Percentiles rank a stretch among this genome's conserved stretches.
These are phyloP conservation scores for Gossypium turneri DNA, from an alignment of 345 rosid genomes.

Conservation along the genomic window DNA sequence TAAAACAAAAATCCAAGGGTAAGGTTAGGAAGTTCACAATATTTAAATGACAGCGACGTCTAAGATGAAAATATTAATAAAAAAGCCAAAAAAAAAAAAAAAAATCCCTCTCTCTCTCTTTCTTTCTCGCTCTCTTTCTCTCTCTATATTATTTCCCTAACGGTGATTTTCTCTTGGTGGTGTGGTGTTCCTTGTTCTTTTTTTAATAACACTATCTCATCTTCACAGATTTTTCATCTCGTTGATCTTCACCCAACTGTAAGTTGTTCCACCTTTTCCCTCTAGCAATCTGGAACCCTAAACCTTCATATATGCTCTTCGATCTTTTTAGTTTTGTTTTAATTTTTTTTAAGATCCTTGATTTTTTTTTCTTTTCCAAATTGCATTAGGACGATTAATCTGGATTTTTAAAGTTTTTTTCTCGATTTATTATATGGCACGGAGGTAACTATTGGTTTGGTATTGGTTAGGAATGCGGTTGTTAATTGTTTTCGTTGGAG, in stretches of 20 bases:
- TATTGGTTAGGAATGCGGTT: constrained; percentile 8
- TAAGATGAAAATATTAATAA: background rate
- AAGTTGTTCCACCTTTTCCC: constrained; percentile 19
- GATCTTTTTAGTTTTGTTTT: constrained; percentile 4
- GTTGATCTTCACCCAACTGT: constrained; percentile 34
- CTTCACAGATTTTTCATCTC: constrained; percentile 33
- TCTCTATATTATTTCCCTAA: constrained; percentile 2
- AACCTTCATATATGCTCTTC: constrained; percentile 13
- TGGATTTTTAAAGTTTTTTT: background rate
- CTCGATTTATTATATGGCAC: background rate
- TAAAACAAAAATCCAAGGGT: constrained; percentile 18
- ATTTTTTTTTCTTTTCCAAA: constrained; percentile 13
- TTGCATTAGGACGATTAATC: background rate
- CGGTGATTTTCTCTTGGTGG: constrained; percentile 4
- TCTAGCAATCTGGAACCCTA: constrained; percentile 26
- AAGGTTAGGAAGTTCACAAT: background rate
- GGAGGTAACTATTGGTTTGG: constrained; percentile 1
- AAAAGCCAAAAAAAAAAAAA: background rate
- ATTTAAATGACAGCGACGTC: constrained; percentile 32
- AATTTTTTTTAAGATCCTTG: constrained; percentile 26
- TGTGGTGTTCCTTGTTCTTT: constrained; percentile 10
- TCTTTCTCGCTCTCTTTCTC: constrained; percentile 9
- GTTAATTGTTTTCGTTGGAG: constrained; percentile 4
- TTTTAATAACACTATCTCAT: constrained; percentile 30
- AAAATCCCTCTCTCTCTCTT: constrained; percentile 7